phyloP scores from a whole-genome alignment of 768 basidiomycete genomes.

The Lyophyllum shimeji region DNA sequence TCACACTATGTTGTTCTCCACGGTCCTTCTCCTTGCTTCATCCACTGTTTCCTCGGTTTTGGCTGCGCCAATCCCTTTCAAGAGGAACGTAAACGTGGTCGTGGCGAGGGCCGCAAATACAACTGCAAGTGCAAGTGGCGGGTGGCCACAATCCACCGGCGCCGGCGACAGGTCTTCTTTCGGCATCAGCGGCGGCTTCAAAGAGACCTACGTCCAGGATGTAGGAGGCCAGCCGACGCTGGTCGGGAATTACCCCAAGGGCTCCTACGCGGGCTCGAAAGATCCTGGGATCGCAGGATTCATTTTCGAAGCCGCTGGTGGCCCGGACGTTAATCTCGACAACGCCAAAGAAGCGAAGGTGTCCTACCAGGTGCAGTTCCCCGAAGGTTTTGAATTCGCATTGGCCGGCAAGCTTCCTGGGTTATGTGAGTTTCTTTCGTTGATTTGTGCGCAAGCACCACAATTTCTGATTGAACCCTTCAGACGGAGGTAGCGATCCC shows the following conservation, averaged over 20 bases:
- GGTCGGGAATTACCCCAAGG: constrained; percentile 9
- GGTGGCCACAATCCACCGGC: constrained; percentile 4
- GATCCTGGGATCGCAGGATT: constrained; percentile 8
- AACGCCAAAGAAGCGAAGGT: constrained; percentile 65
- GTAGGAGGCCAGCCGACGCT: neutral
- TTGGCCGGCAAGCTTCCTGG: constrained; percentile 73
- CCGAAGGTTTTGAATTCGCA: constrained; percentile 56
- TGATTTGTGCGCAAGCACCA: neutral
- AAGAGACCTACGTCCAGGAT: neutral
- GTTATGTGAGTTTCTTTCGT: constrained; percentile 44
- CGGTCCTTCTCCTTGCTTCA: constrained; percentile 7
- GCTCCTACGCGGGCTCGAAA: constrained; percentile 14
- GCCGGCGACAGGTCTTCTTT: neutral
- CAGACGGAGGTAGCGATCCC: constrained; percentile 54
- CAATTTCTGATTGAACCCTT: neutral
- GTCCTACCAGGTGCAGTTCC: constrained; percentile 58
- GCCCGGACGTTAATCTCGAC: constrained; percentile 45
- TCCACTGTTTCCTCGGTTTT: constrained; percentile 1
- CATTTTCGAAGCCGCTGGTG: constrained; percentile 62
- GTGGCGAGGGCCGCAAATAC: neutral
- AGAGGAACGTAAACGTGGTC: too few species aligned
- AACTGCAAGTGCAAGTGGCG: neutral
- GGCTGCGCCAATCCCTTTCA: constrained; percentile 11
- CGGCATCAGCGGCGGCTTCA: constrained; percentile 7
- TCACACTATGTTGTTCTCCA: constrained; percentile 7